Conservation (phyloP, 768 basidiomycete species). For the Daedaleopsis sinensis region DNA sequence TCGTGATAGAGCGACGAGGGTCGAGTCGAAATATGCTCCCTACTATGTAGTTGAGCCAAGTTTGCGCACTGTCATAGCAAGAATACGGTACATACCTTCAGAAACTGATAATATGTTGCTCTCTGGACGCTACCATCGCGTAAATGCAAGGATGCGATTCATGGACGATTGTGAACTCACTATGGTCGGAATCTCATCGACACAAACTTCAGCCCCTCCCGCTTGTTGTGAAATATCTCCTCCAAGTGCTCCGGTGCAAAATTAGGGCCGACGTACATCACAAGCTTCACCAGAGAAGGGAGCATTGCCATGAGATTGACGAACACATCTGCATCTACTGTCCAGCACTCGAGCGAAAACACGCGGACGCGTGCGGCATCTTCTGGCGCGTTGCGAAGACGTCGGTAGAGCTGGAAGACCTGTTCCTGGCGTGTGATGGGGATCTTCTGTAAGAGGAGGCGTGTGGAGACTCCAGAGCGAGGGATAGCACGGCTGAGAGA, state of each 20-base stretch:
- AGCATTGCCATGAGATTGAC: slow-evolving; percentile 68
- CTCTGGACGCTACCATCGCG: slow-evolving; percentile 55
- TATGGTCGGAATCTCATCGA: slow-evolving; percentile 83
- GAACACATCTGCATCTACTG: slow-evolving; percentile 73
- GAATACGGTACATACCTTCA: slow-evolving; percentile 49
- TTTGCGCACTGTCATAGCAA: background rate
- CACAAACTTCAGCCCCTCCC: slow-evolving; percentile 50
- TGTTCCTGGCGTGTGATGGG: slow-evolving; percentile 53
- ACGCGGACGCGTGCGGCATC: slow-evolving; percentile 40
- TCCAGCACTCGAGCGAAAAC: slow-evolving; percentile 64
- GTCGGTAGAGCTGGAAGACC: slow-evolving; percentile 56
- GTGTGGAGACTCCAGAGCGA: slow-evolving; percentile 52
- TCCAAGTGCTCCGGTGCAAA: slow-evolving; percentile 84
- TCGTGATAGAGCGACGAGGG: slow-evolving; percentile 58
- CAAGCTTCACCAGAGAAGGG: slow-evolving; percentile 50
- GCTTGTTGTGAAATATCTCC: slow-evolving; percentile 59
- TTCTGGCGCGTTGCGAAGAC: slow-evolving; percentile 45
- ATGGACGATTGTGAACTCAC: slow-evolving; percentile 42
- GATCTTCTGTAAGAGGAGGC: slow-evolving; percentile 63
- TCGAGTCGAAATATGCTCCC: slow-evolving; percentile 86
- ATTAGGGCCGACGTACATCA: slow-evolving; percentile 71
- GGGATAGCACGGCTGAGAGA: slow-evolving; percentile 69
- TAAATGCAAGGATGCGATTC: slow-evolving; percentile 4
- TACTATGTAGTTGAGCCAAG: slow-evolving; percentile 23
- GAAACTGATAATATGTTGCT: slow-evolving; percentile 82